Evolutionary conservation across 2,329 filamentous ascomycete species (phyloP).

Genomic region (Dothiorella sarmentorum): DNA sequence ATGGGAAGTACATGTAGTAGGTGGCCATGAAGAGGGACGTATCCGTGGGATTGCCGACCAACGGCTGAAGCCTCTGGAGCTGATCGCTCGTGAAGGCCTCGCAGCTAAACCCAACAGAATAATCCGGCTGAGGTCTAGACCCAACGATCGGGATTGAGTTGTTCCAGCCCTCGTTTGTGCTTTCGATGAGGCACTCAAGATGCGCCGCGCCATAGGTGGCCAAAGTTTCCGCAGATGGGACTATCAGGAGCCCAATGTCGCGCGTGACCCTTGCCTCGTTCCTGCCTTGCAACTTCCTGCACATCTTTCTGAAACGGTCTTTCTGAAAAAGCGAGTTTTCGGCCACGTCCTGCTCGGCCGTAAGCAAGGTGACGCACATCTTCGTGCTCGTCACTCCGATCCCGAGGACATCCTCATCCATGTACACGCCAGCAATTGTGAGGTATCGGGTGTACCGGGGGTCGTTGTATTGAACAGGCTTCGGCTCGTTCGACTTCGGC

Average conservation of each 20-base stretch:
- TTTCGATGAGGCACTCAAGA: constrained; percentile 35
- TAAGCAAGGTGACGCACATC: no score
- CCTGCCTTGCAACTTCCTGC: neutral
- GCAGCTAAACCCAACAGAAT: neutral
- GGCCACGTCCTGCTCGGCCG: no score
- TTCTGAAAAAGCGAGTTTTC: no score
- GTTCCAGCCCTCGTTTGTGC: constrained; percentile 44
- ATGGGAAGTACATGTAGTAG: constrained; percentile 25
- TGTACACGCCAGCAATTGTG: no score
- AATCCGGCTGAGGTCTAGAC: neutral
- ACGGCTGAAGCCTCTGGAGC: constrained; percentile 36
- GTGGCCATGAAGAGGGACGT: constrained; percentile 23
- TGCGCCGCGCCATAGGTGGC: neutral
- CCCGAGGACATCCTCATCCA: no score
- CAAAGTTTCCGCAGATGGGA: constrained; percentile 12
- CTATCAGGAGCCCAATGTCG: constrained; percentile 11
- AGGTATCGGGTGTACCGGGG: no score
- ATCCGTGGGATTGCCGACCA: neutral
- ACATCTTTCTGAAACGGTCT: no score
- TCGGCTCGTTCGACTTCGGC: no score
- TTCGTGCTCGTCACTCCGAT: no score
- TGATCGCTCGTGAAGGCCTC: constrained; percentile 42
- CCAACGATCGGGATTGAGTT: constrained; percentile 34
- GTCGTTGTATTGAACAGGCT: no score
- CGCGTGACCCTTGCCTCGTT: constrained; percentile 7